Evolutionary conservation across 2,329 filamentous ascomycete species (phyloP).

Genomic region (Exserohilum rostratum): DNA sequence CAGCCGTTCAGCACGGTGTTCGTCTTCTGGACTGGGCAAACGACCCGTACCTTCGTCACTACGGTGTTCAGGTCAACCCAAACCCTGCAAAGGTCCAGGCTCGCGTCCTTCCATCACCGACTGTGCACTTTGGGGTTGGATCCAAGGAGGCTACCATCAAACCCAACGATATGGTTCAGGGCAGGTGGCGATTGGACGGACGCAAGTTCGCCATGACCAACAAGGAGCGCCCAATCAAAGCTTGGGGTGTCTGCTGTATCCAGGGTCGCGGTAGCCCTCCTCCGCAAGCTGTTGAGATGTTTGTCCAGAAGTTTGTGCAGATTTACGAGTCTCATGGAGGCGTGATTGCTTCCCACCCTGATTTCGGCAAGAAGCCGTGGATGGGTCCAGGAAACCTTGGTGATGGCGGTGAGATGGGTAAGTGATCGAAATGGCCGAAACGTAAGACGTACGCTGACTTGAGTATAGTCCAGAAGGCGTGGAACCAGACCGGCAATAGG

Average conservation of each 20-base stretch:
- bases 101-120: constrained; percentile 72
- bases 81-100: constrained; percentile 70
- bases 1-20: constrained; percentile 72
- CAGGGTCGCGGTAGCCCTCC: constrained; percentile 57
- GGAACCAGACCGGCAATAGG: constrained; percentile 60
- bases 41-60: constrained; percentile 74
- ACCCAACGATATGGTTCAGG: constrained; percentile 58
- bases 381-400: constrained; percentile 39
- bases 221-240: constrained; percentile 60
- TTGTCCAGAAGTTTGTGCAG: constrained; percentile 66
- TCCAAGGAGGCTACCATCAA: constrained; percentile 34
- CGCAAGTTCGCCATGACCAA: constrained; percentile 78
- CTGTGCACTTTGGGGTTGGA: constrained; percentile 66
- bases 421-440: neutral
- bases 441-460: neutral
- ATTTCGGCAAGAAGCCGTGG: constrained; percentile 39
- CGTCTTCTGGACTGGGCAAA: constrained; percentile 68
- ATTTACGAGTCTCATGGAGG: constrained; percentile 69
- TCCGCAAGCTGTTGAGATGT: constrained; percentile 55
- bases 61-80: constrained; percentile 72
- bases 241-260: constrained; percentile 78
- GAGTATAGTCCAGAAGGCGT: constrained; percentile 57
- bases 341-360: constrained; percentile 48
- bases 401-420: constrained; percentile 52
- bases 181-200: constrained; percentile 82